Percentiles rank a stretch among this genome's conserved stretches.
These are phyloP conservation scores for Copromyces sp. DNA, from an alignment of 495 filamentous ascomycete species.

Conservation along the genomic window DNA sequence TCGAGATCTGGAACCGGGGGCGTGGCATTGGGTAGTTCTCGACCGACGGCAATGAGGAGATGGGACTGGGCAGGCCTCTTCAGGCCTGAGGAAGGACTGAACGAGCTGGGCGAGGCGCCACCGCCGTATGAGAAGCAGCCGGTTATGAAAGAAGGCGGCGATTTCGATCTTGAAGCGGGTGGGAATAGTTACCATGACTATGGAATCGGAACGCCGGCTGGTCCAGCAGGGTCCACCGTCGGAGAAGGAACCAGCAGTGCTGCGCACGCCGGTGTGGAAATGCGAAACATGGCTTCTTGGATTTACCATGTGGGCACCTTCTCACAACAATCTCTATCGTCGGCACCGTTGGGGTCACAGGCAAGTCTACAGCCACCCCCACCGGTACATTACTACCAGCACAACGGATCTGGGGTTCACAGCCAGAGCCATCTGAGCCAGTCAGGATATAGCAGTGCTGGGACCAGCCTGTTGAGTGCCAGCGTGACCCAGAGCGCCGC, in stretches of 20 bases:
- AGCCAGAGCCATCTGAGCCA: neutral
- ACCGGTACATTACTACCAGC: neutral
- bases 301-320: neutral
- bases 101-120: conserved; percentile 49
- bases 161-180: neutral
- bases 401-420: neutral
- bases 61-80: conserved; percentile 6
- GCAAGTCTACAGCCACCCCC: neutral
- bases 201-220: neutral
- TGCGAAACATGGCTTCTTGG: neutral
- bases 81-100: conserved; percentile 37
- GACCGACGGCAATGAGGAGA: neutral
- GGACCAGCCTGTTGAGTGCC: neutral
- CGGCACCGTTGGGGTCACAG: neutral
- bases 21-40: neutral
- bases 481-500: neutral
- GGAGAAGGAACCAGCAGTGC: neutral
- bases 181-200: neutral
- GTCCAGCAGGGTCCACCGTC: neutral
- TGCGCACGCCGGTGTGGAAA: neutral
- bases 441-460: neutral
- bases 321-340: neutral
- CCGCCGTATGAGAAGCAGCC: conserved; percentile 36
- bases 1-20: neutral
- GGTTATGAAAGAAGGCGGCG: neutral